phyloP scores from a whole-genome alignment of 768 basidiomycete genomes.

The Boletus subparvulus region DNA sequence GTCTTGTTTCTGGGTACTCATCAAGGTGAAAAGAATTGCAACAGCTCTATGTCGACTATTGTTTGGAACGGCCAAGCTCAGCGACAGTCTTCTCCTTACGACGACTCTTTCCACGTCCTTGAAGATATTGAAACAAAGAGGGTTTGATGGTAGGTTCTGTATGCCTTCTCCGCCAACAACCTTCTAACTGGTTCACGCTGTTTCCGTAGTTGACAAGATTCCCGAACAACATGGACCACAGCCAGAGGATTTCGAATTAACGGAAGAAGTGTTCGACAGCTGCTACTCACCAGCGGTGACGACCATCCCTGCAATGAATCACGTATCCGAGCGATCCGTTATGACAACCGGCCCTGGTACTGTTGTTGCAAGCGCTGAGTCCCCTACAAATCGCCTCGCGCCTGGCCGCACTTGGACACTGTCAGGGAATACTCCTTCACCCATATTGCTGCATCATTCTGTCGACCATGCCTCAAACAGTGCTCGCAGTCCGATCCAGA shows the following conservation, averaged over 20 bases:
- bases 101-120: constrained; percentile 85
- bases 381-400: not conserved
- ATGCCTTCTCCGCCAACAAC: not conserved
- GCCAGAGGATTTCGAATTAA: not conserved
- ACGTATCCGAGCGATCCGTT: not conserved
- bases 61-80: constrained; percentile 71
- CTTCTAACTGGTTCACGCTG: constrained; percentile 34
- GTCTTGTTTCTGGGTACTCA: not conserved
- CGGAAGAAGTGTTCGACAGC: constrained; percentile 61
- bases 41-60: constrained; percentile 74
- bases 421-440: not conserved
- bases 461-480: not conserved
- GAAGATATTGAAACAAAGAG: constrained; percentile 13
- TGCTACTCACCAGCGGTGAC: constrained; percentile 22
- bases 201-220: constrained; percentile 46
- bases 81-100: constrained; percentile 54
- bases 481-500: not conserved
- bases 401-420: too few relatives aligned
- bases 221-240: not conserved
- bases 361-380: constrained; percentile 46
- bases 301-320: not conserved
- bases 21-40: constrained; percentile 56
- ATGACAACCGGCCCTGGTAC: not conserved
- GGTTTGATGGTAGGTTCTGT: not conserved
- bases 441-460: not conserved